A percentile compares a stretch with the other conserved stretches of the same genome.
Conservation (phyloP, 108 stramenopile species). For the Nannochloropsis oceanica region DNA sequence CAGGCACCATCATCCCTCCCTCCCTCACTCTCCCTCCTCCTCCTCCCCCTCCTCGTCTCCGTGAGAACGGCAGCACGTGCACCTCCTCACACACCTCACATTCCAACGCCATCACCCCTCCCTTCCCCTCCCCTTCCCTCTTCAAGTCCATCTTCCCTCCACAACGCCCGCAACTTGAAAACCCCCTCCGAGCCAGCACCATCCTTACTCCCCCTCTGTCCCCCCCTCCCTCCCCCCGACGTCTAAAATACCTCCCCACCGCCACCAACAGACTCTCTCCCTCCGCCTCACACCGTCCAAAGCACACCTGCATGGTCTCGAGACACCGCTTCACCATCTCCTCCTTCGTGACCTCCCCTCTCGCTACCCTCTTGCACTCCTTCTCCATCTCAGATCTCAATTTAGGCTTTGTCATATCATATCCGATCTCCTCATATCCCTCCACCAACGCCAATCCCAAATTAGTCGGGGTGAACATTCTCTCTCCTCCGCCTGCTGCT, state of each 20-base stretch:
- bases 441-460: slow-evolving; percentile 17
- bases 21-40: slow-evolving; percentile 5
- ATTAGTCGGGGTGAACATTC: slow-evolving; percentile 5
- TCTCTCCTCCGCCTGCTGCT: background rate
- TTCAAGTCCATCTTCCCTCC: slow-evolving; percentile 5
- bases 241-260: slow-evolving; percentile 4
- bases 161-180: slow-evolving; percentile 10
- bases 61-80: background rate
- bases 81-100: background rate
- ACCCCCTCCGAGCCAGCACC: background rate
- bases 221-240: background rate
- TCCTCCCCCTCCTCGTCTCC: background rate
- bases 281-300: slow-evolving; percentile 9
- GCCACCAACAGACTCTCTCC: background rate
- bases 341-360: slow-evolving; percentile 23
- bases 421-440: slow-evolving; percentile 9
- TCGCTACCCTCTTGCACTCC: slow-evolving; percentile 24
- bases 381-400: slow-evolving; percentile 28
- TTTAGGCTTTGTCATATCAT: slow-evolving; percentile 10
- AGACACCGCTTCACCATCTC: slow-evolving; percentile 25
- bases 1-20: too few species aligned
- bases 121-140: background rate
- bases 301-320: slow-evolving; percentile 29
- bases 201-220: background rate
- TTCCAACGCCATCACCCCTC: background rate